phyloP scores from a whole-genome alignment of 805 yeast genomes.

The Lipomyces starkeyi region DNA sequence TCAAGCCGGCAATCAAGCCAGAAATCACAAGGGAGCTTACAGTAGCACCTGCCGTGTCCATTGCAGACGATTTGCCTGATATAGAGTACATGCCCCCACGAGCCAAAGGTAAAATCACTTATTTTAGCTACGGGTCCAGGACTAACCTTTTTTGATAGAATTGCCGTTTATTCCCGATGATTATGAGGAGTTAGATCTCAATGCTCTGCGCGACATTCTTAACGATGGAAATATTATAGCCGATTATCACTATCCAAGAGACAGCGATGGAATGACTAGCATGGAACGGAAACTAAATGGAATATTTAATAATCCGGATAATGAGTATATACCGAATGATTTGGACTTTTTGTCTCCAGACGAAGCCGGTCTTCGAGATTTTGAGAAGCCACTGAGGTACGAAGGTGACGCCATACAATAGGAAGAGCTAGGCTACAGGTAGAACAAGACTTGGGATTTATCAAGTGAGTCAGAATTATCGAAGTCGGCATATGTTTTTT shows the following conservation, averaged over 20 bases:
- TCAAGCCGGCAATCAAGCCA: background rate
- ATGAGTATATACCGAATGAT: background rate
- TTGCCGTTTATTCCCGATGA: conserved; percentile 34
- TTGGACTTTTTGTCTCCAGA: background rate
- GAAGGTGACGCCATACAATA: background rate
- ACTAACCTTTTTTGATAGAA: conserved; percentile 13
- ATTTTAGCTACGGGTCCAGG: background rate
- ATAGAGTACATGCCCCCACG: conserved; percentile 38
- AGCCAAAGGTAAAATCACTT: conserved; percentile 16
- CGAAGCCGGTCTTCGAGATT: conserved; percentile 5
- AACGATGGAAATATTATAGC: conserved; percentile 10
- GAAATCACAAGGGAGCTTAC: background rate
- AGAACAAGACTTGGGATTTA: background rate
- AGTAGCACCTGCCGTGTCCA: conserved; percentile 7
- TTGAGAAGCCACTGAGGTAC: conserved; percentile 4
- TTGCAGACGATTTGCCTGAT: conserved; percentile 25
- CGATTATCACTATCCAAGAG: conserved; percentile 23
- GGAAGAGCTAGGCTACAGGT: background rate
- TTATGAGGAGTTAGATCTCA: conserved; percentile 29
- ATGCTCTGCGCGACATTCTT: conserved; percentile 10
- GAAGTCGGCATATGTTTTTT: no score
- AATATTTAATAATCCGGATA: background rate
- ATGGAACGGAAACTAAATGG: conserved; percentile 19
- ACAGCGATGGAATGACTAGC: conserved; percentile 11
- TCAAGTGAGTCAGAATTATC: background rate